Evolutionary conservation across 495 filamentous ascomycete genomes (phyloP).

Genomic region (Viridothelium virens): DNA sequence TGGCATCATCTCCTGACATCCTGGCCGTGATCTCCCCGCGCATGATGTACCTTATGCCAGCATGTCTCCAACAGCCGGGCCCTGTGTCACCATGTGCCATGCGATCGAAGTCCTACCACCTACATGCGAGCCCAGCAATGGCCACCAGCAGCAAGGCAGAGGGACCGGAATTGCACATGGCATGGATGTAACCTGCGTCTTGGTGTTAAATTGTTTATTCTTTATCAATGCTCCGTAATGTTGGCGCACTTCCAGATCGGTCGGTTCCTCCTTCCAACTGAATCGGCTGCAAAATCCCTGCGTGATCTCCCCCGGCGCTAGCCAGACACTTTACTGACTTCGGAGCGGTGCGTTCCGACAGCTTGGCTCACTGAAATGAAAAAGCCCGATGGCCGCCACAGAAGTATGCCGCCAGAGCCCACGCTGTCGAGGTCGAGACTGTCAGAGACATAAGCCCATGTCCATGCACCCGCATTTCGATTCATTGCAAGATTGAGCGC

Average conservation of each 20-base stretch:
- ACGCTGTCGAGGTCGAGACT: slow-evolving; percentile 1
- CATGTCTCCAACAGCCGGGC: slow-evolving; percentile 5
- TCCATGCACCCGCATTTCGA: background rate
- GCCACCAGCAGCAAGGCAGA: no score
- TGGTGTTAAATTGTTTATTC: no score
- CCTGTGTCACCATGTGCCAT: background rate
- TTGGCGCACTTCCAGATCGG: slow-evolving; percentile 1
- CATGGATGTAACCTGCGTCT: background rate
- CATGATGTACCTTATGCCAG: slow-evolving; percentile 7
- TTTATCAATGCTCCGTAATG: background rate
- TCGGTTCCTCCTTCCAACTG: background rate
- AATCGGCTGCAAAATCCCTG: background rate
- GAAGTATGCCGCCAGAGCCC: background rate
- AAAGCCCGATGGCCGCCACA: background rate
- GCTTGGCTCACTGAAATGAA: slow-evolving; percentile 9
- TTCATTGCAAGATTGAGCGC: background rate
- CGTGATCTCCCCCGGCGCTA: slow-evolving; percentile 8
- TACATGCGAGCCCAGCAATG: no score
- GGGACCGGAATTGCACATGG: background rate
- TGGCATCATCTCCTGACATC: background rate
- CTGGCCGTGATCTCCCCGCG: slow-evolving; percentile 4
- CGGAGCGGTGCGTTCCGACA: slow-evolving; percentile 6
- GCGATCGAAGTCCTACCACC: background rate
- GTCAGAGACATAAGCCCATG: background rate
- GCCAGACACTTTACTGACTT: background rate